phyloP scores from a whole-genome alignment of 345 rosid genomes.

The Abelmoschus esculentus region DNA sequence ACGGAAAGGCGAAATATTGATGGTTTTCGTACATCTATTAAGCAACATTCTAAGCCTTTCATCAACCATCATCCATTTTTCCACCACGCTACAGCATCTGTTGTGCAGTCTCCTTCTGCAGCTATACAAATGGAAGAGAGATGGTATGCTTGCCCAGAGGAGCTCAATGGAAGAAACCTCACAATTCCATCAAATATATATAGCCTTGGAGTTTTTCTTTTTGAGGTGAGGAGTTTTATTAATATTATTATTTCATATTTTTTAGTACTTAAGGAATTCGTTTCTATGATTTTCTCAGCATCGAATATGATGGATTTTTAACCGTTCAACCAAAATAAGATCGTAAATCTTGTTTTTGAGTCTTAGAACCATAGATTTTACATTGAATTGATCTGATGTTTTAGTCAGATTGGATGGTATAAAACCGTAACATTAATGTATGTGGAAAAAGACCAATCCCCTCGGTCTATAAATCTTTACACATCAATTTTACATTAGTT shows the following conservation, averaged over 20 bases:
- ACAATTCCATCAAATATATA: conserved; percentile 54
- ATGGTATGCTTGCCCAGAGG: conserved; percentile 67
- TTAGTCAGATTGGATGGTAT: not conserved
- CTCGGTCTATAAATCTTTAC: not conserved
- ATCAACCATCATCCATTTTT: conserved; percentile 25
- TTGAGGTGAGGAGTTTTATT: conserved; percentile 44
- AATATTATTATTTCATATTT: not conserved
- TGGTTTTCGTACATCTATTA: conserved; percentile 18
- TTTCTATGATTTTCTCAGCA: not conserved
- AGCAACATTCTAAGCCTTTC: conserved; percentile 24
- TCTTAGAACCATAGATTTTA: not conserved
- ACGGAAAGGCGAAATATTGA: conserved; percentile 21
- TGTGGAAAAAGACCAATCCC: not conserved
- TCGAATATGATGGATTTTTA: not conserved
- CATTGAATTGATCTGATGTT: no score
- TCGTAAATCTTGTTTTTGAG: not conserved
- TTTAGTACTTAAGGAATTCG: not conserved
- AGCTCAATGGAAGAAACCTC: conserved; percentile 31
- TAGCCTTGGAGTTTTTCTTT: conserved; percentile 68
- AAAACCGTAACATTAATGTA: not conserved
- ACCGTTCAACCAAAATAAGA: not conserved
- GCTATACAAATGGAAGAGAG: conserved; percentile 39
- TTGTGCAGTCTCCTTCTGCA: conserved; percentile 21
- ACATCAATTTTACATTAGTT: not conserved
- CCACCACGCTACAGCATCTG: conserved; percentile 16